Evolutionary conservation across 306 rosid species (phyloP).

Genomic region (Vigna mungo): DNA sequence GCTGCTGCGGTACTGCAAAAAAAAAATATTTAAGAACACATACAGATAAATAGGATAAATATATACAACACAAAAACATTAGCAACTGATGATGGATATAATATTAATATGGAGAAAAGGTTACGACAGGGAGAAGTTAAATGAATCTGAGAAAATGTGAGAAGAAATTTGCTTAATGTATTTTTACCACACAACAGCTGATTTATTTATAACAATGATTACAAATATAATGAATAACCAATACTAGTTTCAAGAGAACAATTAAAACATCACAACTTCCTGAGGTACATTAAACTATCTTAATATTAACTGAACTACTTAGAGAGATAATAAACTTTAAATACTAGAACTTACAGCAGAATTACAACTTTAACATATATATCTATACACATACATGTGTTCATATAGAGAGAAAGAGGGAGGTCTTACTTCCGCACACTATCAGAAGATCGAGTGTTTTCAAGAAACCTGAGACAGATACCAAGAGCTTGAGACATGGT

Average conservation of each 20-base stretch:
- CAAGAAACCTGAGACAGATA: constrained; percentile 94
- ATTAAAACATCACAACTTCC: too few species aligned
- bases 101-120: constrained; percentile 29
- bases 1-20: constrained; percentile 96
- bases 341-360: too few species aligned
- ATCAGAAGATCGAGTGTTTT: constrained; percentile 85
- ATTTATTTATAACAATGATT: too few species aligned
- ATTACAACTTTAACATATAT: too few species aligned
- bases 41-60: constrained; percentile 34
- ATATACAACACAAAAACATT: constrained; percentile 25
- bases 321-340: too few species aligned
- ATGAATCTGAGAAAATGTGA: background rate
- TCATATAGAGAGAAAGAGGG: background rate
- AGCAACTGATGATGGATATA: constrained; percentile 11
- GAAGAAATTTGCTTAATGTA: too few species aligned
- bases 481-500: constrained; percentile 92
- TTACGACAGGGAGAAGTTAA: background rate
- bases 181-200: too few species aligned
- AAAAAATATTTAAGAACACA: constrained; percentile 43
- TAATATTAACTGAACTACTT: too few species aligned
- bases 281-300: too few species aligned
- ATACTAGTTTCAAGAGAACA: too few species aligned
- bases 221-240: too few species aligned
- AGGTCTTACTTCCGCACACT: constrained; percentile 84
- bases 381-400: too few species aligned